A percentile compares a stretch with the other conserved stretches of the same genome.
Conservation (phyloP, 2,329 filamentous ascomycete species). For the Penicillium sclerotiorum region DNA sequence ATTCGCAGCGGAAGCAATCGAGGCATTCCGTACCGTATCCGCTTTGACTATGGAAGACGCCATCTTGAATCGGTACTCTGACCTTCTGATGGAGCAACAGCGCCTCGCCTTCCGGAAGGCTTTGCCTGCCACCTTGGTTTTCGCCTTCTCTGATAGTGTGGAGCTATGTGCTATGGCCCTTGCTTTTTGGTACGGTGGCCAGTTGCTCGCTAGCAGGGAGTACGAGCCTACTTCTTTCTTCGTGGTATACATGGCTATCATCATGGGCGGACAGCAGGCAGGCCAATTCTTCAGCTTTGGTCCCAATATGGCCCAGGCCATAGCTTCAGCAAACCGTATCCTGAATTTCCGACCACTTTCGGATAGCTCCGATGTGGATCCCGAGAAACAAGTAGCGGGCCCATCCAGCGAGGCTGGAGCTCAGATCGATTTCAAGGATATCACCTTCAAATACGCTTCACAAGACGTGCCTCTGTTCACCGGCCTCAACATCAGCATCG, state of each 20-base stretch:
- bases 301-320: slow-evolving; percentile 53
- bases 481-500: slow-evolving; percentile 36
- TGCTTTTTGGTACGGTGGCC: slow-evolving; percentile 63
- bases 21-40: slow-evolving; percentile 72
- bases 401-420: slow-evolving; percentile 22
- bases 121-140: slow-evolving; percentile 64
- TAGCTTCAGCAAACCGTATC: slow-evolving; percentile 42
- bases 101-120: slow-evolving; percentile 62
- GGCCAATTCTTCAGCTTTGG: slow-evolving; percentile 70
- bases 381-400: too few species aligned
- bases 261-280: slow-evolving; percentile 68
- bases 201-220: slow-evolving; percentile 58
- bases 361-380: too few species aligned
- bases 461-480: slow-evolving; percentile 34
- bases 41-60: slow-evolving; percentile 69
- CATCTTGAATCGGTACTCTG: slow-evolving; percentile 64
- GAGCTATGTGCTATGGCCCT: slow-evolving; percentile 65
- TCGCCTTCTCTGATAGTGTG: slow-evolving; percentile 70
- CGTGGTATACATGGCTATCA: slow-evolving; percentile 65
- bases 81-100: slow-evolving; percentile 63
- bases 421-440: slow-evolving; percentile 34
- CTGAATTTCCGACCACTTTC: slow-evolving; percentile 27
- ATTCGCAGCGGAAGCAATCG: slow-evolving; percentile 73
- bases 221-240: slow-evolving; percentile 54
- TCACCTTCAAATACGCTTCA: slow-evolving; percentile 42